These are phyloP conservation scores for Colletotrichum camelliae DNA, from an alignment of 2,329 filamentous ascomycete species.

Conservation along the genomic window DNA sequence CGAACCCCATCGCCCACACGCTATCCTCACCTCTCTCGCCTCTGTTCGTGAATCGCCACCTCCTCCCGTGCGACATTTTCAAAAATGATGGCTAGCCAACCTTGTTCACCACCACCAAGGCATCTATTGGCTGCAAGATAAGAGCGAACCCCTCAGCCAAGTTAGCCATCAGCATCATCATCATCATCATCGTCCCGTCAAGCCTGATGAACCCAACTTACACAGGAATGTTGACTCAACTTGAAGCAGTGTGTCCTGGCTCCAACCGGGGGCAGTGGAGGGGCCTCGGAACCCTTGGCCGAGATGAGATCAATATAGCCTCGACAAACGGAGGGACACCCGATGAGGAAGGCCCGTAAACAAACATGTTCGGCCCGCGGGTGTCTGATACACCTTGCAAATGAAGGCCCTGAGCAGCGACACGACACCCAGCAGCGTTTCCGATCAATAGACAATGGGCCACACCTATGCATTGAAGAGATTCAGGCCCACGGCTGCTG, in stretches of 20 bases:
- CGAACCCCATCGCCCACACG: not conserved
- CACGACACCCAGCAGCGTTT: not conserved
- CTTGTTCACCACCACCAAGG: not conserved
- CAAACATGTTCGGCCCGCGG: not conserved
- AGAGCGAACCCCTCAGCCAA: not conserved
- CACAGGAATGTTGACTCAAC: not conserved
- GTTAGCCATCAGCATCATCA: not conserved
- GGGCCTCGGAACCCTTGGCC: not conserved
- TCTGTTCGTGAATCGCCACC: not conserved
- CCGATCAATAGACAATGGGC: not conserved
- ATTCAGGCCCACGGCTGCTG: not conserved
- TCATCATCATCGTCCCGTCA: not conserved
- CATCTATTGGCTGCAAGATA: not conserved
- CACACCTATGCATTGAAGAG: not conserved
- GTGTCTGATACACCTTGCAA: not conserved
- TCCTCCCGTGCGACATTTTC: conserved; percentile 2
- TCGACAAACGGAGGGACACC: not conserved
- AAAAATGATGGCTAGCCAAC: not conserved
- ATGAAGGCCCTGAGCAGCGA: not conserved
- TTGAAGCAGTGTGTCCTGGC: not conserved
- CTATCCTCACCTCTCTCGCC: not conserved
- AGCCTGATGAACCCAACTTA: not conserved
- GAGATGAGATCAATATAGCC: conserved; percentile 14
- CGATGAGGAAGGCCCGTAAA: not conserved
- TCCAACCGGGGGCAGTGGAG: not conserved